phyloP scores from a whole-genome alignment of 1,139 yeast genomes.

The Barnettozyma hawaiiensis region DNA sequence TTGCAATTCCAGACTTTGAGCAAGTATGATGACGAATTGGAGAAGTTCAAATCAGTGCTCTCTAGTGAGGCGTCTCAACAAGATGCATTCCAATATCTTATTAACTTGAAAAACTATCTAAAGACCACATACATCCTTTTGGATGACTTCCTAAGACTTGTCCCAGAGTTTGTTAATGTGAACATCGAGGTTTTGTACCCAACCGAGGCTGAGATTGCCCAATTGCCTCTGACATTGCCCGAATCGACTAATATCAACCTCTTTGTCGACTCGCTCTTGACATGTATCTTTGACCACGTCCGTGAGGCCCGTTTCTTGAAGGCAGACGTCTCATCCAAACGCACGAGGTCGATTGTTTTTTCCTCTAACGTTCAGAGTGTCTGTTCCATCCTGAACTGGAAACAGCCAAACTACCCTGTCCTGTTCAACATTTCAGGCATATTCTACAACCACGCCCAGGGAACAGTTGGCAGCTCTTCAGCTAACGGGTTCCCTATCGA shows the following conservation, averaged over 20 bases:
- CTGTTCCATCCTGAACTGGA: constrained; percentile 93
- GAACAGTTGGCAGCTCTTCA: constrained; percentile 30
- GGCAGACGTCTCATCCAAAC: constrained; percentile 22
- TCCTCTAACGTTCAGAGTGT: constrained; percentile 83
- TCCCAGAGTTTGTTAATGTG: constrained; percentile 58
- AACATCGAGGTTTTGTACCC: constrained; percentile 82
- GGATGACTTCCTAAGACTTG: constrained; percentile 46
- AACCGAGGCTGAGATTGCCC: constrained; percentile 55
- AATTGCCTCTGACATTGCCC: constrained; percentile 47
- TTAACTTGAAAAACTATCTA: constrained; percentile 27
- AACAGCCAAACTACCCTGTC: constrained; percentile 96
- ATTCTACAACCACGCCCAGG: constrained; percentile 34
- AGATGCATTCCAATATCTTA: constrained; percentile 13
- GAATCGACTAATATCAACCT: constrained; percentile 51
- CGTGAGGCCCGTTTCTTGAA: constrained; percentile 39
- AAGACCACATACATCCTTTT: constrained; percentile 53
- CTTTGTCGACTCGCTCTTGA: constrained; percentile 70
- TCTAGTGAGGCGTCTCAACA: not conserved
- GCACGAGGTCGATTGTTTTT: constrained; percentile 62
- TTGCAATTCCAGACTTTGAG: constrained; percentile 30
- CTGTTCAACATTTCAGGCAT: constrained; percentile 75
- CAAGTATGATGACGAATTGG: constrained; percentile 19
- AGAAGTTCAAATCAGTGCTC: constrained; percentile 1
- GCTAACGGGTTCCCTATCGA: constrained; percentile 34
- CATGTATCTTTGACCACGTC: constrained; percentile 74